Percentiles rank a stretch among this genome's conserved stretches.
phyloP scores from a whole-genome alignment of 345 rosid species.

The Pistacia atlantica region DNA sequence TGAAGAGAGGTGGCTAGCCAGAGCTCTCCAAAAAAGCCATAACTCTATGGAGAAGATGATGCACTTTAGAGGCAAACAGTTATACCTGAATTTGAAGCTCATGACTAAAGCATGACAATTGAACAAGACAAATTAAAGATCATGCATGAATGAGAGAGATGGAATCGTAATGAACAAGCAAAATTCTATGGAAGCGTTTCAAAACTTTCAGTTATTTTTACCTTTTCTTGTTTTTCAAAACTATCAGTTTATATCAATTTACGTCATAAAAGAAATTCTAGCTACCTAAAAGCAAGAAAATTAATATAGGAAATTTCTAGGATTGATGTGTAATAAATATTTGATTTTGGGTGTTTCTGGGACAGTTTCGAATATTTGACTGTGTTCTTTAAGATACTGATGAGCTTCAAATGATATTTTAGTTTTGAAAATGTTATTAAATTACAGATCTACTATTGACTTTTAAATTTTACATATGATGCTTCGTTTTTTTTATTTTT shows the following conservation, averaged over 20 bases:
- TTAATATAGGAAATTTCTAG: not conserved
- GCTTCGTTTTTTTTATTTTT: no score
- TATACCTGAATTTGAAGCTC: conserved; percentile 13
- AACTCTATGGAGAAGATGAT: not conserved
- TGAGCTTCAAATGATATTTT: no score
- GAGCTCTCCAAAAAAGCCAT: not conserved
- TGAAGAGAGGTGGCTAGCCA: not conserved
- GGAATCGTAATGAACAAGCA: not conserved
- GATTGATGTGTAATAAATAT: no score
- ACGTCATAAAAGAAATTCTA: no score
- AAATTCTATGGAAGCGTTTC: not conserved
- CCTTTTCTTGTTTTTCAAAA: not conserved
- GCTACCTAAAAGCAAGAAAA: no score
- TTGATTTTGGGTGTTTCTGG: no score
- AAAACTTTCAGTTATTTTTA: conserved; percentile 3
- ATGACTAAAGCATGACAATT: conserved; percentile 26
- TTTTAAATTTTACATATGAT: no score
- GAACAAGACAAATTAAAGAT: conserved; percentile 8
- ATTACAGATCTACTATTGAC: no score
- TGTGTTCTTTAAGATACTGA: no score
- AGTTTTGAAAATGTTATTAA: no score
- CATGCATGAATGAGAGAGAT: not conserved
- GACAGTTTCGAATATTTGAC: no score
- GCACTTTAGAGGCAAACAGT: conserved; percentile 19
- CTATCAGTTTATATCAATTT: no score